Evolutionary conservation across 768 basidiomycete genomes (phyloP).

Genomic region (Tricholomella constricta): DNA sequence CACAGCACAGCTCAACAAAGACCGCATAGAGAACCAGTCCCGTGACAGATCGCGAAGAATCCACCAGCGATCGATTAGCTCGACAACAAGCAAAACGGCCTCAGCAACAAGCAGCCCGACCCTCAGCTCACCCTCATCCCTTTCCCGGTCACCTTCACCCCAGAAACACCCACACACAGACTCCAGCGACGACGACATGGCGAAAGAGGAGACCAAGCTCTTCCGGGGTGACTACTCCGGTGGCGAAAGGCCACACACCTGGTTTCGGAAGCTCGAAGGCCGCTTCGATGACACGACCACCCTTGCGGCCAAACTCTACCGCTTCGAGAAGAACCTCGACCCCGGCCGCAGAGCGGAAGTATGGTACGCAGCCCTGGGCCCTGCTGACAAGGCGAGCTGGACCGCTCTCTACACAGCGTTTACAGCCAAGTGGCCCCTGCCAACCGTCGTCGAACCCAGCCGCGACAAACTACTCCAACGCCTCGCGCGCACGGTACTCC

Average conservation of each 20-base stretch:
- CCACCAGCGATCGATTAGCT: neutral
- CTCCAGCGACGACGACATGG: neutral
- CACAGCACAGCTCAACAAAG: neutral
- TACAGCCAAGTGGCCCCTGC: neutral
- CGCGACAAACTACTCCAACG: neutral
- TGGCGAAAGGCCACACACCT: neutral
- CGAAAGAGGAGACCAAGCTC: neutral
- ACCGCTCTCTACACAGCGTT: neutral
- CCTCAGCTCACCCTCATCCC: neutral
- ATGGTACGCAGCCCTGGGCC: neutral
- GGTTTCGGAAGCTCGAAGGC: conserved; percentile 4
- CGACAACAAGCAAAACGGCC: neutral
- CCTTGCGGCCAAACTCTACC: neutral
- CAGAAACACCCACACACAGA: neutral
- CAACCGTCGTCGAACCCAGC: neutral
- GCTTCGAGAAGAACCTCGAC: neutral
- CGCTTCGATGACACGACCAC: neutral
- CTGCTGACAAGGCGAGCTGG: neutral
- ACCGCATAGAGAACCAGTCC: neutral
- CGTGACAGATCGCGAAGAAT: neutral
- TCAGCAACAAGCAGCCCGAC: neutral
- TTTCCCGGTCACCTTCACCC: neutral
- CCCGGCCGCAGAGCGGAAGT: neutral
- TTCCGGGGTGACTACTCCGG: neutral
- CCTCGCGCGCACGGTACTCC: neutral